These are phyloP conservation scores for Diutina pseudorugosa DNA, from an alignment of 1,139 yeast genomes.

Conservation along the genomic window DNA sequence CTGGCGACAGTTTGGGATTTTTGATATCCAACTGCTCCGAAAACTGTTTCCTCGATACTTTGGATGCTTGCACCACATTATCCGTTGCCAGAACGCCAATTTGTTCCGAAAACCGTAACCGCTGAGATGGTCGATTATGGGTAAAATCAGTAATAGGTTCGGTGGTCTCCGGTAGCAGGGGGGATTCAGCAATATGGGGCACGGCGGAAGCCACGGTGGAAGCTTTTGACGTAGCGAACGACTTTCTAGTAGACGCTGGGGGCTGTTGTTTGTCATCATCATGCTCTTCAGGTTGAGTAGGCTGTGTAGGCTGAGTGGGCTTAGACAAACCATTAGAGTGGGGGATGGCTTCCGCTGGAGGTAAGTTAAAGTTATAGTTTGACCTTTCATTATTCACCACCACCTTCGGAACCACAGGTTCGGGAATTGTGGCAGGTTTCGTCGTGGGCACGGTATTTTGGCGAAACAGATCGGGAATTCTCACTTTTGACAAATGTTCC, in stretches of 20 bases:
- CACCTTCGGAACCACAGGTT: background rate
- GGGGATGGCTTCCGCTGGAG: background rate
- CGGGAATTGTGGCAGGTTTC: background rate
- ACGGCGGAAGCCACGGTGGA: no score
- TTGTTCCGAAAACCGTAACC: background rate
- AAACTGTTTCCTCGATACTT: background rate
- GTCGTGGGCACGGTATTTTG: background rate
- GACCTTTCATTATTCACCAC: background rate
- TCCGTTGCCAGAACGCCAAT: background rate
- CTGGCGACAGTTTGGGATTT: background rate
- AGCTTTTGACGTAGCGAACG: no score
- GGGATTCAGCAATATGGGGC: background rate
- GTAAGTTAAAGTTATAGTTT: background rate
- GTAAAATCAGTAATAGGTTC: background rate
- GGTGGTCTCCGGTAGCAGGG: background rate
- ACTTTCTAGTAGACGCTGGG: no score
- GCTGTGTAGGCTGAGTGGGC: background rate
- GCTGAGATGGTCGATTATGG: background rate
- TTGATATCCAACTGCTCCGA: background rate
- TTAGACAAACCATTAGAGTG: background rate
- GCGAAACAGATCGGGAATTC: background rate
- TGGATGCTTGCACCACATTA: background rate
- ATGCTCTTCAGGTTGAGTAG: no score
- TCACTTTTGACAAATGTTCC: background rate
- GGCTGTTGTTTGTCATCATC: background rate